Conservation (phyloP, 306 rosid genomes). For the Glycine latifolia region DNA sequence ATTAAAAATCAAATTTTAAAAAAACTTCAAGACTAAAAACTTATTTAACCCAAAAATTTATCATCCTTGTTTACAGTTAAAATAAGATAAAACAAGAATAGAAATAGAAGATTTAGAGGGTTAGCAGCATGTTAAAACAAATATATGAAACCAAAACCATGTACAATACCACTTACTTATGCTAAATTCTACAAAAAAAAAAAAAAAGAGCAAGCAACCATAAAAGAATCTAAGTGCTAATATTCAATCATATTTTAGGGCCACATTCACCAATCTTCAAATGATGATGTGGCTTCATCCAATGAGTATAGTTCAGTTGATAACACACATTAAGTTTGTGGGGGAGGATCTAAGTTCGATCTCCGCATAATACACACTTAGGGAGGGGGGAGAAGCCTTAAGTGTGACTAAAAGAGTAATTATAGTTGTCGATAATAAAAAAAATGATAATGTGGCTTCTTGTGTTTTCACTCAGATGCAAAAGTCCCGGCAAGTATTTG, state of each 20-base stretch:
- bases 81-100: slow-evolving; percentile 13
- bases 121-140: slow-evolving; percentile 42
- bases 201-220: not conserved
- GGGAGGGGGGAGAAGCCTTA: too few species aligned
- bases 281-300: not conserved
- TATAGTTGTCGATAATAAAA: too few species aligned
- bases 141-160: slow-evolving; percentile 32
- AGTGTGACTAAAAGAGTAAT: too few species aligned
- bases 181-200: not conserved
- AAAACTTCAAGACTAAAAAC: too few species aligned
- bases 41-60: not conserved
- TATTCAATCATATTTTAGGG: not conserved
- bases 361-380: too few species aligned
- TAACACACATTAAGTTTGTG: too few species aligned
- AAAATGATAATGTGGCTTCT: not conserved
- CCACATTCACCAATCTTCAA: slow-evolving; percentile 19
- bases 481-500: not conserved
- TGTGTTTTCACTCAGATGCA: slow-evolving; percentile 2
- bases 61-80: slow-evolving; percentile 2
- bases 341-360: too few species aligned
- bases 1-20: too few species aligned
- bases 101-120: not conserved
- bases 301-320: too few species aligned
- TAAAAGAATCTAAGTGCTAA: not conserved
- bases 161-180: slow-evolving; percentile 12